These are phyloP conservation scores for Stylonectria norvegica DNA, from an alignment of 2,329 filamentous ascomycete species.

Conservation along the genomic window DNA sequence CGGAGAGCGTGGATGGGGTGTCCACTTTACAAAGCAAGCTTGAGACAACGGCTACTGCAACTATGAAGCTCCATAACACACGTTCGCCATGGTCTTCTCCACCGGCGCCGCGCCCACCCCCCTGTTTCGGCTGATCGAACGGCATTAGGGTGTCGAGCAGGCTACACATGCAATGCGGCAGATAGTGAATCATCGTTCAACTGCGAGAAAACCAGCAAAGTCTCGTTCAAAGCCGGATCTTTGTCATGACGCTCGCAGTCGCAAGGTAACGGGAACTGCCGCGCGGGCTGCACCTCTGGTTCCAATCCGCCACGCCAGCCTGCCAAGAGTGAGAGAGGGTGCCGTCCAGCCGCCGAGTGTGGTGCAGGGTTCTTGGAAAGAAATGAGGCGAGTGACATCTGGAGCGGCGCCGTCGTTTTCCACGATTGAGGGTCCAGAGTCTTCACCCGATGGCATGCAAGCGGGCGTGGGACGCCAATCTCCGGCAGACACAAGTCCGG, in stretches of 20 bases:
- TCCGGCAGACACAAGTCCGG: conserved; percentile 3
- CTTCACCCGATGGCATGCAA: background rate
- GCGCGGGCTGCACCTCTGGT: conserved; percentile 8
- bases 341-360: background rate
- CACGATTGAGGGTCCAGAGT: background rate
- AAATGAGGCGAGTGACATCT: conserved; percentile 8
- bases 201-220: conserved; percentile 4
- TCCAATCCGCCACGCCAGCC: conserved; percentile 22
- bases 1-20: conserved; percentile 30
- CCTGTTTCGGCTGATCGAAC: conserved; percentile 44
- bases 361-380: background rate
- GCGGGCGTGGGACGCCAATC: conserved; percentile 4
- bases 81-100: conserved; percentile 52
- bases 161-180: conserved; percentile 41
- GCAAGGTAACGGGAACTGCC: conserved; percentile 6
- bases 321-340: conserved; percentile 9
- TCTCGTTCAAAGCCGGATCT: conserved; percentile 2
- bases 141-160: conserved; percentile 46
- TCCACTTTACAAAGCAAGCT: conserved; percentile 45
- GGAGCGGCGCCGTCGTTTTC: background rate
- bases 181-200: conserved; percentile 19
- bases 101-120: conserved; percentile 33
- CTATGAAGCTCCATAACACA: conserved; percentile 47
- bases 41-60: conserved; percentile 50
- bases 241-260: background rate